Evolutionary conservation across 305 asterid species (phyloP), one percentile per base, ranked within the genome.

Genomic region (Fraxinus nigra): DNA sequence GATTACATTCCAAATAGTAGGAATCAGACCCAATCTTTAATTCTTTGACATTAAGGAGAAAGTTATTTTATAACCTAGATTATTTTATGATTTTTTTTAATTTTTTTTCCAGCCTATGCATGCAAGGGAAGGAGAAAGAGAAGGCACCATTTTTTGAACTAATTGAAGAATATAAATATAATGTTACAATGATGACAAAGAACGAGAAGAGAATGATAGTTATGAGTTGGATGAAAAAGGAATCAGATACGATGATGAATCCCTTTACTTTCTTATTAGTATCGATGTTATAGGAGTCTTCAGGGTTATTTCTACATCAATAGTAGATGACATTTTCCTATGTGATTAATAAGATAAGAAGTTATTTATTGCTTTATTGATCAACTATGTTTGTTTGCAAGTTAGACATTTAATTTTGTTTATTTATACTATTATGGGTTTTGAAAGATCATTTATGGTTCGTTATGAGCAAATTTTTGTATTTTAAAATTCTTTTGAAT

Each of bases 21-120:
- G 70, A 79, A 34, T 30, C 63, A 51, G 32, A 80, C 81, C 18
- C 38, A 72, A 67, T 65, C 72, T 69, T 59, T 81, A 28, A 48
- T 51, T 65, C 70, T 72, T 32, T 56, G 48, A 56, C 22, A 82
- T 61, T 33, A 30, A 70, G 72, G 54, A 20, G 4, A 9, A 3
- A 61, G 48, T 46, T 46, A 46, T 46, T 46, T 46, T 46, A 46
- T 40, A 9, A 40, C 51, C 51, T 40, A 38, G 3, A 40, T 13
- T 48, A 48, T 48, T 48, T 48, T 48, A 4, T 0, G 18, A 1
- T 13, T 48, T 48, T 48, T 43, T 14, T 48, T n/a, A 48, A 0
- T 28, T 48, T 48, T 48, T 48, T 48, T 48, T 48, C 18, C 18
- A 0, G 51, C 51, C 51, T 10, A 9, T 4, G 6, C 20, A 48